phyloP scores from a whole-genome alignment of 2,329 filamentous ascomycete genomes.

The Talaromyces islandicus region DNA sequence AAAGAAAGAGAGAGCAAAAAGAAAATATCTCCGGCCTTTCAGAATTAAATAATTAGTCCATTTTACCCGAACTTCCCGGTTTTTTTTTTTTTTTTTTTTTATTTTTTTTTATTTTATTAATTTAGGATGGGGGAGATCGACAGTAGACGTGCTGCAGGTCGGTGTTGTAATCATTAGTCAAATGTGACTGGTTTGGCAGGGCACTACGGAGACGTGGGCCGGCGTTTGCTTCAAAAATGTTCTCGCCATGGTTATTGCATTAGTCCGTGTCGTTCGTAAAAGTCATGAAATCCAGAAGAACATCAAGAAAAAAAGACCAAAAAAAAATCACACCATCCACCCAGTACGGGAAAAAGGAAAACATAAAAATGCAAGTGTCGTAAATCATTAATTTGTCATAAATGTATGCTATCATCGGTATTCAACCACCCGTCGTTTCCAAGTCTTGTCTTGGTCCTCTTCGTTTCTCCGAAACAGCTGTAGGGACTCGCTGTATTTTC shows the following conservation, averaged over 20 bases:
- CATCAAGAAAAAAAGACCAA: too few relatives aligned
- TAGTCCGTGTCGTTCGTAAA: neutral
- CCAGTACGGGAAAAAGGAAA: neutral
- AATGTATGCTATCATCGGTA: conserved; percentile 17
- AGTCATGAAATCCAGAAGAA: neutral
- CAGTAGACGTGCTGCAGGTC: neutral
- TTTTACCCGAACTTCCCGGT: neutral
- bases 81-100: too few relatives aligned
- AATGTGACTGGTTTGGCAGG: neutral
- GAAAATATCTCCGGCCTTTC: neutral
- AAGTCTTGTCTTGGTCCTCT: conserved; percentile 23
- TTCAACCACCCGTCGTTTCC: conserved; percentile 30
- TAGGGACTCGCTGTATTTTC: conserved; percentile 25
- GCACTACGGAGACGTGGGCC: too few relatives aligned
- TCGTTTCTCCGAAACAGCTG: conserved; percentile 24
- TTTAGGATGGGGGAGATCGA: neutral
- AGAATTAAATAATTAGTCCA: neutral
- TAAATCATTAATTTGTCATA: neutral
- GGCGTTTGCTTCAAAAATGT: neutral
- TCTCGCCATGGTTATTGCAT: neutral
- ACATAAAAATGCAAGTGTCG: neutral
- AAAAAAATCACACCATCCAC: neutral
- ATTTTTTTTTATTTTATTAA: too few relatives aligned
- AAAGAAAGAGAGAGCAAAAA: neutral
- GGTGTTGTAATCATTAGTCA: neutral